Base-by-base conservation (phyloP, 2,329 filamentous ascomycete species). In the Colletotrichum lentis region DNA sequence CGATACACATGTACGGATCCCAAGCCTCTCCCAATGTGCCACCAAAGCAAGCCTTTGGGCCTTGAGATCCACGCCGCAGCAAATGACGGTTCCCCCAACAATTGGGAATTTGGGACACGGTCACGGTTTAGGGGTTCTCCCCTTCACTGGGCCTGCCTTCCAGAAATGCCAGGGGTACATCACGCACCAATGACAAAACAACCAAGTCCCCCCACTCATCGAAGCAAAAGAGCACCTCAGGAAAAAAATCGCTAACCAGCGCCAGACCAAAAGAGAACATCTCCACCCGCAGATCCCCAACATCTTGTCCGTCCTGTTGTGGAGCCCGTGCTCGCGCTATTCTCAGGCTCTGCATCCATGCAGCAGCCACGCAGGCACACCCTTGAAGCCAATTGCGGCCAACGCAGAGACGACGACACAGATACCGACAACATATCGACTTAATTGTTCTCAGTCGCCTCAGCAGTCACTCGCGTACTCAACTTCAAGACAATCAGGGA, bases 201-300 rank as follows among this genome's bases (percentile, higher is more conserved):
- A 60, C 43, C 47, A 59, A 35, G 7, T 3, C 55, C 59, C 59
- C 62, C 65, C 65, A 68, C 65, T 39, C 49, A 24, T 24, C 43
- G 27, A 52, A 46, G 44, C 22, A 56, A 18, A 37, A 53, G 31
- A 50, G 24, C 61, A 57, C 43, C 49, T 54, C 61, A 68, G 61
- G 44, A 64, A 58, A 66, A 68, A 54, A 63, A 55, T 66, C 59
- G 50, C 63, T 43, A 66, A 56, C 63, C 58, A 43, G 58, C 63
- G 49, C 58, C 43, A 41, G 46, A 44, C 62, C 52, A 70, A 70
- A 64, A 64, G 70, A 72, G 61, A 62, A 52, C 54, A 27, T 49
- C 65, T 69, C 72, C 73, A 74, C 74, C 75, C 79, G 79, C 78
- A 80, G 74, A 78, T 80, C 79, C 79, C 79, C 79, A 81, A 81